Percentiles rank a stretch among this genome's conserved stretches.
Conservation (phyloP, 306 rosid genomes). For the Cicer yamashitae region DNA sequence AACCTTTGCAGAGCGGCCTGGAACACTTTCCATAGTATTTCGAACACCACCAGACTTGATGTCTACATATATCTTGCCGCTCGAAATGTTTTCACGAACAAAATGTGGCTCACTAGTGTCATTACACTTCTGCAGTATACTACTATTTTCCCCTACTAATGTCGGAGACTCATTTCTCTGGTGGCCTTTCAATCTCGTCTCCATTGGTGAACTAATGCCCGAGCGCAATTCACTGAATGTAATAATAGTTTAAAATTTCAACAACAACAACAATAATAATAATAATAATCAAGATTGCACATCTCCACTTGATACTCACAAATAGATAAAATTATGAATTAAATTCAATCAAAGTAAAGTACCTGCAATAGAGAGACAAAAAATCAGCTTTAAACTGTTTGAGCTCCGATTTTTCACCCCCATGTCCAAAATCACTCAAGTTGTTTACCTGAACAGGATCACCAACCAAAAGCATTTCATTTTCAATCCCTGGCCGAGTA, state of each 20-base stretch:
- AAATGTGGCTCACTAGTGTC: slow-evolving; percentile 41
- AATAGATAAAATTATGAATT: not conserved
- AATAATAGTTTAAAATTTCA: slow-evolving; percentile 24
- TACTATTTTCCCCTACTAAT: slow-evolving; percentile 49
- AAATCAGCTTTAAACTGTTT: slow-evolving; percentile 68
- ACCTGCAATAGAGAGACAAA: slow-evolving; percentile 87
- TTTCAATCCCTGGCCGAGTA: slow-evolving; percentile 26
- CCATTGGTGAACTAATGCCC: slow-evolving; percentile 46
- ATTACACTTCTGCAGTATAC: slow-evolving; percentile 51
- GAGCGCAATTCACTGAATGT: slow-evolving; percentile 56
- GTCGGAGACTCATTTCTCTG: slow-evolving; percentile 52
- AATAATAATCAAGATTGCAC: not conserved
- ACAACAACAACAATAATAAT: not conserved
- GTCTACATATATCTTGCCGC: slow-evolving; percentile 47
- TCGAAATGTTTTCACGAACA: slow-evolving; percentile 45
- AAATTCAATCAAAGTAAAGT: slow-evolving; percentile 8
- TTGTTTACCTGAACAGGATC: slow-evolving; percentile 39
- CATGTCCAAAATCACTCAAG: slow-evolving; percentile 40
- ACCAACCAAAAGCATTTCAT: slow-evolving; percentile 45
- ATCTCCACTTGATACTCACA: slow-evolving; percentile 32
- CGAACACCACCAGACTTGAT: slow-evolving; percentile 48
- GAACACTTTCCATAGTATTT: slow-evolving; percentile 47
- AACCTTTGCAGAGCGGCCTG: slow-evolving; percentile 48
- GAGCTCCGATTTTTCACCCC: slow-evolving; percentile 49
- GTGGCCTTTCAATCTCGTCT: slow-evolving; percentile 56